Conservation (phyloP, 1,139 yeast genomes). For the Yamadazyma atmosphaerica region DNA sequence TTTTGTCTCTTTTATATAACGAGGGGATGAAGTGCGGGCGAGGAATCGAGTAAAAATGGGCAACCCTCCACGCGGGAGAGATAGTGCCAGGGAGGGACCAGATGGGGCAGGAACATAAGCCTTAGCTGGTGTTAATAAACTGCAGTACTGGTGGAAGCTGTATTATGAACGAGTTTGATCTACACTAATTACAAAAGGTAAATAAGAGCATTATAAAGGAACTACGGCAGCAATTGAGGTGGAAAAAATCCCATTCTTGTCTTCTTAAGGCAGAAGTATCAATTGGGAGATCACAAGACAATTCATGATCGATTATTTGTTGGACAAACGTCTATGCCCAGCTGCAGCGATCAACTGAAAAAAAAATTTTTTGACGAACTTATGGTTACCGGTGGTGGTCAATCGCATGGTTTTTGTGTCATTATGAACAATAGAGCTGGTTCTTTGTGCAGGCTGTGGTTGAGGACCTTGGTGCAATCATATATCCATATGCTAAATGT, state of each 20-base stretch:
- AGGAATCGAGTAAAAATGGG: not conserved
- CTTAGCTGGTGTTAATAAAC: not conserved
- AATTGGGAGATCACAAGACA: too few relatives aligned
- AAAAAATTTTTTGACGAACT: not conserved
- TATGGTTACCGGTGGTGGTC: not conserved
- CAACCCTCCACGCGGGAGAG: not conserved
- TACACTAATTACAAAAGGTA: too few relatives aligned
- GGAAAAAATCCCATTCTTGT: too few relatives aligned
- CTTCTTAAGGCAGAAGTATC: too few relatives aligned
- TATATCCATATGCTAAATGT: not conserved
- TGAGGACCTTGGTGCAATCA: not conserved
- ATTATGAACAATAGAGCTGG: not conserved
- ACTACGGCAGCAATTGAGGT: not conserved
- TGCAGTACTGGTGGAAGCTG: not conserved
- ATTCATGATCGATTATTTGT: not conserved
- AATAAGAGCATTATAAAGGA: too few relatives aligned
- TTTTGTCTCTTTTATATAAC: not conserved
- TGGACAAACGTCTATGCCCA: not conserved
- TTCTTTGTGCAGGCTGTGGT: not conserved
- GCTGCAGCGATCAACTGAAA: not conserved
- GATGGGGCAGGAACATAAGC: not conserved
- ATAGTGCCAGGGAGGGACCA: too few relatives aligned
- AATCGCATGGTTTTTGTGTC: not conserved
- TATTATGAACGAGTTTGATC: not conserved
- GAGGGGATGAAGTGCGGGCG: slow-evolving; percentile 1